phyloP scores from a whole-genome alignment of 2,329 filamentous ascomycete species.

The Colletotrichum musicola region DNA sequence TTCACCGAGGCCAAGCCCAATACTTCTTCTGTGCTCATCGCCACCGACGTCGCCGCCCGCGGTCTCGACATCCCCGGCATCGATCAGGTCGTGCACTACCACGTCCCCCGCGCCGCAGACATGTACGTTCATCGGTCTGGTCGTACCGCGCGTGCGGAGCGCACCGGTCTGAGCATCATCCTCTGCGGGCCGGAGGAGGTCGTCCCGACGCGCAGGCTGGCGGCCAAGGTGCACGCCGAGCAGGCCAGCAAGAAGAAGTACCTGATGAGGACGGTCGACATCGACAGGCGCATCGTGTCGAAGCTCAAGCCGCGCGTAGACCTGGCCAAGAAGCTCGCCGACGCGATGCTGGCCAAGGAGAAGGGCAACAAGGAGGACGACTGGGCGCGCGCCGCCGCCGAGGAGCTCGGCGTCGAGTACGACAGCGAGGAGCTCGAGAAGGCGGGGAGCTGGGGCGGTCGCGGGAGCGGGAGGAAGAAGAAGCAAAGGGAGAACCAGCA shows the following conservation, averaged over 20 bases:
- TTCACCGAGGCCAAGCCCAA: constrained; percentile 76
- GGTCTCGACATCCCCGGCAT: constrained; percentile 94
- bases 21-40: constrained; percentile 78
- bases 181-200: constrained; percentile 95
- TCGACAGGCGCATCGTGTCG: constrained; percentile 83
- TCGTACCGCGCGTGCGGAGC: constrained; percentile 87
- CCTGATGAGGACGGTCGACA: constrained; percentile 83
- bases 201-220: constrained; percentile 82
- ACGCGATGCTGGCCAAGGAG: constrained; percentile 86
- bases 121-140: constrained; percentile 96
- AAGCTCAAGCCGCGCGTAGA: constrained; percentile 82
- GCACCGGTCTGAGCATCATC: constrained; percentile 83
- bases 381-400: constrained; percentile 86
- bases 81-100: constrained; percentile 93
- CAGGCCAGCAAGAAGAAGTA: constrained; percentile 63
- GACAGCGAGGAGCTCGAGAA: constrained; percentile 87
- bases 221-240: constrained; percentile 86
- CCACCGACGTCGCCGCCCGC: constrained; percentile 93
- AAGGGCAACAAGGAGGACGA: constrained; percentile 86
- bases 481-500: constrained; percentile 78
- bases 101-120: constrained; percentile 91
- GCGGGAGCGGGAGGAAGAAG: constrained; percentile 79
- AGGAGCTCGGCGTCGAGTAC: constrained; percentile 94
- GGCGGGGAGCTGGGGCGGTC: constrained; percentile 71
- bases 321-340: constrained; percentile 89